phyloP scores from a whole-genome alignment of 2,329 filamentous ascomycete genomes.

The Pseudogymnoascus destructans region DNA sequence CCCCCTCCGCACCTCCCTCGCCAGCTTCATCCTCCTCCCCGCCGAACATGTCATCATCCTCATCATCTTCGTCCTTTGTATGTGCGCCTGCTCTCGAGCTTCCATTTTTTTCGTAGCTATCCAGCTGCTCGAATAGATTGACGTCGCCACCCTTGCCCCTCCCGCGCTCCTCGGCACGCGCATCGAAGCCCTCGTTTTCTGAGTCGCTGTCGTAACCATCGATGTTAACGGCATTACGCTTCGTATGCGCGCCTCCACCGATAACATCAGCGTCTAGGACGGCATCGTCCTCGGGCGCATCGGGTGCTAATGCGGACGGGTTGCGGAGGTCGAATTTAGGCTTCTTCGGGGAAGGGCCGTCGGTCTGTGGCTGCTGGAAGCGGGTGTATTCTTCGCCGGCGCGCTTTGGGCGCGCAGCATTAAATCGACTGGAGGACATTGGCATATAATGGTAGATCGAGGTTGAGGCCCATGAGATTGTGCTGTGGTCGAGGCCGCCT shows the following conservation, averaged over 20 bases:
- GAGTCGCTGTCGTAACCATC: constrained; percentile 97
- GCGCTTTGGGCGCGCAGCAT: constrained; percentile 67
- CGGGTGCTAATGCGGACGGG: constrained; percentile 78
- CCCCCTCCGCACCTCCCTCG: constrained; percentile 29
- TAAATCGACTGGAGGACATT: constrained; percentile 43
- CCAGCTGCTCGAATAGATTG: constrained; percentile 38
- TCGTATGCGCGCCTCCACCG: constrained; percentile 59
- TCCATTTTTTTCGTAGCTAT: constrained; percentile 38
- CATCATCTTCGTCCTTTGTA: constrained; percentile 37
- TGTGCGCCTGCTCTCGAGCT: constrained; percentile 23
- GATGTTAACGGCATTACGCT: constrained; percentile 88
- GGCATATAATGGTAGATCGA: neutral
- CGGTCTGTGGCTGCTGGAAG: constrained; percentile 50
- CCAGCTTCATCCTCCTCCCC: constrained; percentile 40
- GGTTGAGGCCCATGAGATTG: neutral
- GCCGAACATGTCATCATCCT: constrained; percentile 79
- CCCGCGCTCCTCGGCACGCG: constrained; percentile 49
- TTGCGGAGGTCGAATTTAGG: constrained; percentile 91
- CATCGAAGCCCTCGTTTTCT: constrained; percentile 76
- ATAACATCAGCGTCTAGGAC: constrained; percentile 89
- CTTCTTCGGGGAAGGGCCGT: constrained; percentile 50
- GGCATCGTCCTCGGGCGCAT: constrained; percentile 61
- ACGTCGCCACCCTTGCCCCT: constrained; percentile 34
- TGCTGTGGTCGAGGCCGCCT: neutral
- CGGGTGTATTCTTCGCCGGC: constrained; percentile 70